Evolutionary conservation across 106 monocot genomes (phyloP), one percentile per base, ranked within the genome.

Genomic region (Narthecium ossifragum): DNA sequence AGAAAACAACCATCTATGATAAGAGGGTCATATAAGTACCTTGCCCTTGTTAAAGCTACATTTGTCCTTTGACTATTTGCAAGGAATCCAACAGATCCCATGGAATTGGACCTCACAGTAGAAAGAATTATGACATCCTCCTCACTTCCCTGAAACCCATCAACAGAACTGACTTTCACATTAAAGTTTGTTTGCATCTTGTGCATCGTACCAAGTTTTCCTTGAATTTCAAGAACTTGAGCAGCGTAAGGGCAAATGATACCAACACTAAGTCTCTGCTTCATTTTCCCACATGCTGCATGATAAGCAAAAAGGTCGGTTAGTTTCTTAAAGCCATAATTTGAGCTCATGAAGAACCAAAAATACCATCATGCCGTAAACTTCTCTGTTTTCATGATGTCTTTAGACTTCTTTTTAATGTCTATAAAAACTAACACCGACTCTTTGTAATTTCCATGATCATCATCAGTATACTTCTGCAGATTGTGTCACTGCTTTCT

Each of bases 101-200:
- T 6, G 7, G 8, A 1, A 38, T 70, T 70, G 15, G 61, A 53
- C 53, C 70, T 70, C 27, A 70, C 70, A 40, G 70, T 55, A 18
- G 70, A 70, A 33, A 70, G 4, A 21, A 70, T 61, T 3, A 70
- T 70, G 17, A 70, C 13, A 53, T 70, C 70, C 51, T 70, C 70
- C 25, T 70, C 70, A 7, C 61, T 22, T 43, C 70, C 70, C 46
- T 70, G 70, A 54, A 70, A 70, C 5, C 70, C 70, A 46, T 70
- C 70, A 9, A 70, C 20, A 0, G 61, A 53, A 46, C 45, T 70
- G 6, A 70, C 53, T 9, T 53, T 70, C n/a, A 70, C 26, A 53
- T 20, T n/a, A 23, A 70, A 43, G 9, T 31, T 2, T 36, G 11
- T 11, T 31, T 15, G 2, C 5, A 6, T n/a, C 8, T 43, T 8